phyloP scores from a whole-genome alignment of 352 stramenopile species.

The Phytophthora colocasiae region DNA sequence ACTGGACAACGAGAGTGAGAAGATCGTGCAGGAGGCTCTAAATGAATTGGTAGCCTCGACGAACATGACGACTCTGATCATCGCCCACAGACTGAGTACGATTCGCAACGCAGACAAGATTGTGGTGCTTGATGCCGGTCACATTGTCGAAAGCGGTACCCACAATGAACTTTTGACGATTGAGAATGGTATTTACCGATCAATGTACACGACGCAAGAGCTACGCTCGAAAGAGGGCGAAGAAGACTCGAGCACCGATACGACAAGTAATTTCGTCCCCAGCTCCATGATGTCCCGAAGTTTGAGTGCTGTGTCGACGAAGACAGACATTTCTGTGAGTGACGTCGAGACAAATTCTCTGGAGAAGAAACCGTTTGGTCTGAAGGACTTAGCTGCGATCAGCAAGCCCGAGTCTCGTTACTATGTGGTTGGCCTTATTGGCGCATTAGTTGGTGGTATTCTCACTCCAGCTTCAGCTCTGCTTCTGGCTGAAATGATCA shows the following conservation, averaged over 20 bases:
- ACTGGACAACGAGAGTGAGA: constrained; percentile 37
- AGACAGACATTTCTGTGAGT: constrained; percentile 31
- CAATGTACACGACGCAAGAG: constrained; percentile 72
- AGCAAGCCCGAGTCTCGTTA: constrained; percentile 18
- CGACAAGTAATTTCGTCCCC: not conserved
- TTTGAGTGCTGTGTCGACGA: constrained; percentile 18
- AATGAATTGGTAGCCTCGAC: constrained; percentile 41
- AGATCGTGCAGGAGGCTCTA: constrained; percentile 46
- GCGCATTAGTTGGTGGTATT: constrained; percentile 35
- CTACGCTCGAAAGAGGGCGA: constrained; percentile 5
- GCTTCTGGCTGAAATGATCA: constrained; percentile 53
- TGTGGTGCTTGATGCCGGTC: constrained; percentile 39
- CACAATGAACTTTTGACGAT: constrained; percentile 54
- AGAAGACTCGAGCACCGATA: not conserved
- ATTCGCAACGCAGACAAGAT: constrained; percentile 57
- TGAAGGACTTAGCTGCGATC: constrained; percentile 16
- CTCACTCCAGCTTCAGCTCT: constrained; percentile 45
- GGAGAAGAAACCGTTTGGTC: constrained; percentile 25
- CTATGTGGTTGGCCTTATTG: constrained; percentile 27
- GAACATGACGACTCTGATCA: constrained; percentile 7
- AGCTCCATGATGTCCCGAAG: constrained; percentile 11
- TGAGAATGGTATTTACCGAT: constrained; percentile 80
- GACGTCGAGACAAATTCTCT: constrained; percentile 31
- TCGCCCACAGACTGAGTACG: constrained; percentile 19
- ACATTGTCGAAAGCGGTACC: constrained; percentile 44